Evolutionary conservation across 179 eudicot genomes (phyloP), one percentile per base, ranked within the genome.

Genomic region (Spinacia oleracea): DNA sequence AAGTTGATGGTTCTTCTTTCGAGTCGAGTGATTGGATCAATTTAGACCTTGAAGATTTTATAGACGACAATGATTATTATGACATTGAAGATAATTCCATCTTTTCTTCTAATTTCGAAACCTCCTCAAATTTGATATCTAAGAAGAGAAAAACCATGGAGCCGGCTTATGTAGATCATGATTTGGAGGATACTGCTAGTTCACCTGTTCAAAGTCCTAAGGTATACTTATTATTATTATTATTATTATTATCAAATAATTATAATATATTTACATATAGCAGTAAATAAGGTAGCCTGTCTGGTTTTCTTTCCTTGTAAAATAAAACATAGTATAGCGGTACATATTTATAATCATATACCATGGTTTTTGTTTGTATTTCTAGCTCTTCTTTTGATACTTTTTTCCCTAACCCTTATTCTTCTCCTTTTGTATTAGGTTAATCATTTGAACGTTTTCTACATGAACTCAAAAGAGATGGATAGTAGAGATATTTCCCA

Each of bases 101-200:
- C 55, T 27, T 70, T 43, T 60, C 60, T n/a, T 72, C n/a, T 55
- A n/a, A n/a, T n/a, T 58, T 6, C 10, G 27, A 23, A 62, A 34
- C 23, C 29, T 72, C 72, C 9, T 78, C 81, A 32, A 72, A 72
- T 6, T 29, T 71, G 16, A 8, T 15, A n/a, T 45, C 55, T 20
- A 72, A 72, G 75, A 72, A 72, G 63, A 50, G 75, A 11, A 72
- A 51, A 72, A 32, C 38, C 5, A 58, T 67, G 59, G 34, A 59
- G 25, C 9, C 40, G 34, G 15, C 31, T 43, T 69, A 46, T 69
- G 40, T 76, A 45, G 85, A 83, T 73, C 74, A 79, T 8, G 85
- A 83, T 0, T 71, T 83, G 78, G 85, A 83, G 67, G 85, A 83
- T 42, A 83, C 85, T 3, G 85, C 85, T 63, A 70, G 46, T 76